Evolutionary conservation across 768 basidiomycete species (phyloP), one percentile per base, ranked within the genome.

Genomic region (Phaeotremella fagi): DNA sequence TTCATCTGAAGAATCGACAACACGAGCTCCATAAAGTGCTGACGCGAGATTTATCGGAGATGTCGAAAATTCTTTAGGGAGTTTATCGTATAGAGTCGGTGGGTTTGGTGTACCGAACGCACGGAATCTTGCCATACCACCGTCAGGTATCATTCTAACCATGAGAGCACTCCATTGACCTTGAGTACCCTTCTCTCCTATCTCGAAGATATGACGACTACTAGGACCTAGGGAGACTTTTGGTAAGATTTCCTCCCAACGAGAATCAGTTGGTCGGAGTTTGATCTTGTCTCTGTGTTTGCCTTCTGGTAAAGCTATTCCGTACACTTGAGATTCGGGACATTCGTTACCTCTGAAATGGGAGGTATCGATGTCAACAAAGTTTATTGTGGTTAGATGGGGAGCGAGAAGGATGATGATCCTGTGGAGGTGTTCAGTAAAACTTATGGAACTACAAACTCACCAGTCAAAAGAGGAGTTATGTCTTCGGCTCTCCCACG

Each of bases 131-230:
- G 88, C 91, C 70, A 98, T 90, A 2, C 95, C 95, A 35, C 95
- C 95, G 66, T 99, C 95, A 2, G 95, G 95, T 75, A 90, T 90
- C 82, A 94, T 91, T 61, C 86, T 84, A 22, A 99, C 82, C 75
- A 88, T 95, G 53, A 99, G 31, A 26, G 60, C 63, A 26, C 48
- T 59, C 61, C 63, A 71, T 14, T 31, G 27, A 1, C 61, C 63
- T 35, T 51, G 0, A 82, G 81, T 12, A 78, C 68, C 63, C 15
- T 82, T 55, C 1, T 28, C 22, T 9, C 53, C 60, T 69, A 91
- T 79, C 55, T 81, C 81, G 80, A 97, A 98, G 28, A 97, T 79
- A 72, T 99, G 95, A 49, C 85, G 80, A n/a, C 86, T 84, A 57
- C 80, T 83, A 6, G 95, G 94, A 2, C 88, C 87, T 24, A 97